A percentile compares a stretch with the other conserved stretches of the same genome.
Evolutionary conservation across 169 alveolate species (phyloP).

Genomic region (Hepatocystis sp.): DNA sequence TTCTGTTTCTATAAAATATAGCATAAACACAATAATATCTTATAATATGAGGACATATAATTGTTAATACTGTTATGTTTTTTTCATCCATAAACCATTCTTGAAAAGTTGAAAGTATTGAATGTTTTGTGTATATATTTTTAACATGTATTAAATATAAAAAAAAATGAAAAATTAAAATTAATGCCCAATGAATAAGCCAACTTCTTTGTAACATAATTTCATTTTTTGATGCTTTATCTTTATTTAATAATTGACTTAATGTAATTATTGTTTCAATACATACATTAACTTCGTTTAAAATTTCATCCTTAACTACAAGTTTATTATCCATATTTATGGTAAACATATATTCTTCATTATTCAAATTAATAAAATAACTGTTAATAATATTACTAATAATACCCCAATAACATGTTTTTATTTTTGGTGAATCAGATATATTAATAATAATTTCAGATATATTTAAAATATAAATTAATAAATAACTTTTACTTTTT

Average conservation of each 20-base stretch:
- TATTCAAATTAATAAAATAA: constrained; percentile 72
- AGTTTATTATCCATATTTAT: constrained; percentile 77
- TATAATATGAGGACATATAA: constrained; percentile 85
- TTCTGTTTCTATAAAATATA: constrained; percentile 83
- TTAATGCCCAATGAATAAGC: constrained; percentile 86
- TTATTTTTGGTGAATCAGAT: constrained; percentile 79
- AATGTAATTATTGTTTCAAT: constrained; percentile 77
- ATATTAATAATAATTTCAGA: constrained; percentile 83
- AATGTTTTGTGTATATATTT: constrained; percentile 79
- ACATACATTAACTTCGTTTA: constrained; percentile 81
- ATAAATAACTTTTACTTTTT: constrained; percentile 80
- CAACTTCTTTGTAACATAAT: constrained; percentile 84
- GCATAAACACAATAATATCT: constrained; percentile 88
- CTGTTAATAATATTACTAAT: constrained; percentile 80
- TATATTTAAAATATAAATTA: constrained; percentile 80
- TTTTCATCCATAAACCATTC: constrained; percentile 87
- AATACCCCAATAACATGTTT: constrained; percentile 87
- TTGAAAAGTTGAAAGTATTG: constrained; percentile 84
- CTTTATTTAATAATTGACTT: constrained; percentile 78
- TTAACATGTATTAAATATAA: constrained; percentile 80
- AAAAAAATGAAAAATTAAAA: constrained; percentile 84
- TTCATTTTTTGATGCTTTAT: constrained; percentile 78
- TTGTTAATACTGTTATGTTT: constrained; percentile 81
- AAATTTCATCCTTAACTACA: constrained; percentile 78
- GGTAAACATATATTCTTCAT: constrained; percentile 44